A percentile compares a stretch with the other conserved stretches of the same genome.
Evolutionary conservation across 139 green algal genomes (phyloP).

Genomic region (Micromonas pusilla): DNA sequence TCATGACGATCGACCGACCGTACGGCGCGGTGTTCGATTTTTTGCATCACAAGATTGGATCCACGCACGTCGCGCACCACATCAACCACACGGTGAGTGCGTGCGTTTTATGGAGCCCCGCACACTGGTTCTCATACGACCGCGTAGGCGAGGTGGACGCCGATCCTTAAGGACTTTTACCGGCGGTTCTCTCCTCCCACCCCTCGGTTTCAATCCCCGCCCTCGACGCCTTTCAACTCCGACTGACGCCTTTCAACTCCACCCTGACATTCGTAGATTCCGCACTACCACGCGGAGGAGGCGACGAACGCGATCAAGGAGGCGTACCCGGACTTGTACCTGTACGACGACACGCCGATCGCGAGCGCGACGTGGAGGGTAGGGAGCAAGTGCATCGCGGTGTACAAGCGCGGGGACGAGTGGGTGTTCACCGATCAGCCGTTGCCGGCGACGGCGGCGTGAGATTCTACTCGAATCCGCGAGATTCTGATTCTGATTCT

Average conservation of each 20-base stretch:
- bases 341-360: conserved; percentile 41
- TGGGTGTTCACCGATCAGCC: conserved; percentile 31
- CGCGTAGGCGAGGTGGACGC: no score
- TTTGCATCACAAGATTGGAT: conserved; percentile 40
- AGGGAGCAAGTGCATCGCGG: conserved; percentile 26
- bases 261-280: no score
- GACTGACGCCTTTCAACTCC: no score
- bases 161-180: no score
- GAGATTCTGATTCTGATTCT: not conserved
- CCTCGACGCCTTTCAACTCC: no score
- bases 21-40: conserved; percentile 38
- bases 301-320: conserved; percentile 37
- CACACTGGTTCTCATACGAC: no score
- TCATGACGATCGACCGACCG: conserved; percentile 41
- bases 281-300: conserved; percentile 39
- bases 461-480: no score
- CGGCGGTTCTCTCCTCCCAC: no score
- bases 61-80: conserved; percentile 42
- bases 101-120: no score
- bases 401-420: conserved; percentile 16
- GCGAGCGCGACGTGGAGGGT: conserved; percentile 32
- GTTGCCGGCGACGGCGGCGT: no score
- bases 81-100: conserved; percentile 36
- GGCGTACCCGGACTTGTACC: conserved; percentile 35
- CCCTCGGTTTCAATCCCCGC: no score